Base-by-base conservation (phyloP, 306 rosid species). In the Myrica gale region DNA sequence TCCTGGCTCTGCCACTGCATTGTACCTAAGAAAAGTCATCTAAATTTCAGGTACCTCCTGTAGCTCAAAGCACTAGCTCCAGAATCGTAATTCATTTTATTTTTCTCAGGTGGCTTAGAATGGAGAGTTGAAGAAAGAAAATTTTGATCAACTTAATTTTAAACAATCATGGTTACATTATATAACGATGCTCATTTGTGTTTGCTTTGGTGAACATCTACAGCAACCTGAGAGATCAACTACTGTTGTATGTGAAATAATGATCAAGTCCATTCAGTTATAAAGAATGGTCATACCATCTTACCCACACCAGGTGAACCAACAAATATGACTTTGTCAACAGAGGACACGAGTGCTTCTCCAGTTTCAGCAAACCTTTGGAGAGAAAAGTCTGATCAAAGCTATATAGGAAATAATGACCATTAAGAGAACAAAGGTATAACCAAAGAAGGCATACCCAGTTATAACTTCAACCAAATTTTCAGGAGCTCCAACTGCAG, bases 401-500 rank as follows among this genome's bases (percentile, higher is more conserved):
- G 60, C 72, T 65, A 83, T 71, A 47, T 16, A 75, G 11, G 81
- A 74, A 73, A 60, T 73, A 56, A 74, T 74, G 71, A 69, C 67
- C 9, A 67, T 39, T 45, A 47, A 76, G 39, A 61, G 48, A 43
- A 17, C 77, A 47, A 63, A 63, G 16, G 72, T 72, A 50, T 71
- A 5, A 53, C 63, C 48, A 50, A 74, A 45, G 74, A 80, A 78
- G 66, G 67, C 79, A 67, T 89, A 95, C 99, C 97, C 99, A 52
- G 97, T 90, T 73, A 95, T 87, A 75, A 92, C 87, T 51, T 95
- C 97, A 82, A 95, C 99, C 83, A 95, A 85, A 84, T 92, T 96
- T 76, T 92, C 99, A 6, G 99, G 99, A 77, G 99, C 99, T 60
- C 99, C 97, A 72, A 95, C 90, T 11, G 97, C 99, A 76, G 99